A percentile compares a stretch with the other conserved stretches of the same genome.
Evolutionary conservation across 441 rosid species (phyloP).

Genomic region (Daphne laureola): DNA sequence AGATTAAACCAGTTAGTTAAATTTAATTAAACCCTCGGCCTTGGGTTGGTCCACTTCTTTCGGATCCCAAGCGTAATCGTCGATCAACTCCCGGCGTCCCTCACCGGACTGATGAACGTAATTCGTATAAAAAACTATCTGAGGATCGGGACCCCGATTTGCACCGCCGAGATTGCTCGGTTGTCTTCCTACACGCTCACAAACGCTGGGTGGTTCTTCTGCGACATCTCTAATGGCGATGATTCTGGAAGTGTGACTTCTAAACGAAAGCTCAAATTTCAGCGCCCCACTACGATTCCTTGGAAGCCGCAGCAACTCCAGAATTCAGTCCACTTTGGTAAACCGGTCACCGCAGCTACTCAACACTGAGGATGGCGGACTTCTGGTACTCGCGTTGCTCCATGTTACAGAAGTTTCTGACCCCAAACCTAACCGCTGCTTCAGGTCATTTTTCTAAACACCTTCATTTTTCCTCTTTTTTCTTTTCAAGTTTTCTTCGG

Average conservation of each 20-base stretch:
- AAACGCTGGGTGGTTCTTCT: slow-evolving; percentile 20
- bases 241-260: slow-evolving; percentile 36
- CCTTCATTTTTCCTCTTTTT: background rate
- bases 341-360: slow-evolving; percentile 21
- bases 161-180: slow-evolving; percentile 17
- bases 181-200: slow-evolving; percentile 20
- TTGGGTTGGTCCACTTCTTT: too few relatives aligned
- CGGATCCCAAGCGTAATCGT: too few relatives aligned
- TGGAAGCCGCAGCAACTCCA: slow-evolving; percentile 17
- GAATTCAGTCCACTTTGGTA: slow-evolving; percentile 50
- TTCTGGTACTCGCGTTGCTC: slow-evolving; percentile 41
- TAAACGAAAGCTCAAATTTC: slow-evolving; percentile 38
- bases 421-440: slow-evolving; percentile 21
- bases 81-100: background rate
- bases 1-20: too few relatives aligned
- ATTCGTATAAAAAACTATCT: slow-evolving; percentile 20
- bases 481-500: background rate
- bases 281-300: slow-evolving; percentile 44
- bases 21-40: too few relatives aligned
- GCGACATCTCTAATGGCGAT: slow-evolving; percentile 23
- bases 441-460: slow-evolving; percentile 28
- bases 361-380: slow-evolving; percentile 5
- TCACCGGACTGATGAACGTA: slow-evolving; percentile 27
- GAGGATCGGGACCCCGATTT: slow-evolving; percentile 22
- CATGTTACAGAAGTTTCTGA: slow-evolving; percentile 21